phyloP scores from a whole-genome alignment of 441 rosid species.

The Cnidoscolus chayamansa region DNA sequence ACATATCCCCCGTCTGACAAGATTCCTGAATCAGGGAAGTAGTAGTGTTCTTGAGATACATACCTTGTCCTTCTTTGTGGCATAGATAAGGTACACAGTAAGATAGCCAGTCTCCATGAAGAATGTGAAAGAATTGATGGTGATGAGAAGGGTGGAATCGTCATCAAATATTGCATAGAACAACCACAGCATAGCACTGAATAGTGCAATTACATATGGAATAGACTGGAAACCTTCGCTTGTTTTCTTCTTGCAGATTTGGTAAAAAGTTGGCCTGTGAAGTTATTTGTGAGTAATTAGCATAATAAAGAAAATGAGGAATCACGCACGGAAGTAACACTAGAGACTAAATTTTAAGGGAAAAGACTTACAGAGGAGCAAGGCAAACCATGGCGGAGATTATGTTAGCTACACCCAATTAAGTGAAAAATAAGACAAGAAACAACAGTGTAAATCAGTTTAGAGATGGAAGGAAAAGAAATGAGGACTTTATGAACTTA shows the following conservation, averaged over 20 bases:
- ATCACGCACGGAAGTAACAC: not conserved
- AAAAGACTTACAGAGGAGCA: conserved; percentile 52
- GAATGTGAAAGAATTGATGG: conserved; percentile 55
- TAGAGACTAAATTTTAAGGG: not conserved
- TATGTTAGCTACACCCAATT: conserved; percentile 43
- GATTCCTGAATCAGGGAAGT: too few relatives aligned
- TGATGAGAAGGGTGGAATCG: conserved; percentile 52
- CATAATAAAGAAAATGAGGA: not conserved
- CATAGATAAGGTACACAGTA: conserved; percentile 49
- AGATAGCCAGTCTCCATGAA: conserved; percentile 53
- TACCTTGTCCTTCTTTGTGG: conserved; percentile 61
- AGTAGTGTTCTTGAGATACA: not conserved
- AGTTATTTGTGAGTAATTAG: not conserved
- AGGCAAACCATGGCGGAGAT: conserved; percentile 62
- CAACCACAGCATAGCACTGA: conserved; percentile 87
- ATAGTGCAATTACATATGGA: conserved; percentile 66
- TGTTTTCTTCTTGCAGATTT: conserved; percentile 65
- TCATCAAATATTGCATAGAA: conserved; percentile 58
- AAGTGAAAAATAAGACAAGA: not conserved
- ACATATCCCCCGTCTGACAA: too few relatives aligned
- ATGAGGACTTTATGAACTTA: not conserved
- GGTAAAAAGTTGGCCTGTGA: conserved; percentile 65
- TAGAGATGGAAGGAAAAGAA: not conserved
- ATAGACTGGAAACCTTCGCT: conserved; percentile 70
- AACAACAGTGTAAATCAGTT: not conserved